Evolutionary conservation across 495 filamentous ascomycete species (phyloP), one percentile per base, ranked within the genome.

Genomic region (Talaromyces thailandensis): DNA sequence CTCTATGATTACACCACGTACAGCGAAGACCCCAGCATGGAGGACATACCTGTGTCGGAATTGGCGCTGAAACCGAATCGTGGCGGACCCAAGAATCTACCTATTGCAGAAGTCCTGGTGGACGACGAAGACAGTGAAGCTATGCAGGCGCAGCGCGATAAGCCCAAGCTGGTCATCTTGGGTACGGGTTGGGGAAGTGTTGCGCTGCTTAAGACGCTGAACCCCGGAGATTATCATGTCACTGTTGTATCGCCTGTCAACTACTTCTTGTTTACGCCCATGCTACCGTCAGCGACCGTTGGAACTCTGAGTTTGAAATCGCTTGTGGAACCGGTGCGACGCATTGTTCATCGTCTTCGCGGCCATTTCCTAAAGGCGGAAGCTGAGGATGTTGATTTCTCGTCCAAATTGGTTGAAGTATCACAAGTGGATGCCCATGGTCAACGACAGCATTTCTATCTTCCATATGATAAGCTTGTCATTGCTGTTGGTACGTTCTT

Each of bases 401-500:
- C 91, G 0, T 81, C 88, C 64, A 95, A 95, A 69, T 73, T 99
- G 57, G 86, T 99, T 2, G 95, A 99, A 73, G 79, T 96, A 5
- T 83, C 86, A 1, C 90, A 95, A 67, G 77, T 76, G 6, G 86
- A 91, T 63, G 73, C 81, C n/a, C 75, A 79, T 63, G 94, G 94
- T 9, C 75, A 88, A 52, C 82, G 84, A 67, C 78, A 85, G 63
- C 78, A 83, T 43, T 98, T 99, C 75, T 99, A 99, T 77, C 76
- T 99, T 1, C 95, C 95, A 0, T 99, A 99, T 67, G 95, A 99
- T 71, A 99, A 99, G 77, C 80, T 99, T n/a, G 91, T 99, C 21
- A 80, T 99, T 67, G 93, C 86, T 62, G 93, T 97, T 60, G 94
- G 86, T 88, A 75, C 63, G 83, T 69, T 6, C 14, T 63, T 14